Evolutionary conservation across 1,139 yeast species (phyloP), one percentile per base, ranked within the genome.

Genomic region (Yamadazyma sp.): DNA sequence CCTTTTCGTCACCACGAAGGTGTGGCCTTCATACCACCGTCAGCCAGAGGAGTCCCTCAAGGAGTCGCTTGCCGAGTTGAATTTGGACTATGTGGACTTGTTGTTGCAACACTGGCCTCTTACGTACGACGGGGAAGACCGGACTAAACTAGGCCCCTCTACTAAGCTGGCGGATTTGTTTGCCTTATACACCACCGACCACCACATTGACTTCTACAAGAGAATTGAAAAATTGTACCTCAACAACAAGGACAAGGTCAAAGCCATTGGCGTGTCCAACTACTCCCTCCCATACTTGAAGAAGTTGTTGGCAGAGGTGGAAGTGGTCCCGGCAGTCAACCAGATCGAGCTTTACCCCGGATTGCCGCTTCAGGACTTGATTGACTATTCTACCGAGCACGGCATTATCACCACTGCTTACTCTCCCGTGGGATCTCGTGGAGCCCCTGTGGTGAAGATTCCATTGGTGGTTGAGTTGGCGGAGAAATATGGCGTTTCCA

Each of bases 361-460:
- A 71, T 57, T 64, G 42, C 74, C 75, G 1, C 63, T 61, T 36
- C 42, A 61, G 33, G 57, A 64, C 40, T 64, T 70, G 48, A 59
- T 72, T 27, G 59, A 67, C 34, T 69, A 54, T 48, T 60, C 66
- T 46, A 53, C 62, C 24, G 42, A 61, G 28, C 51, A 73, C 24
- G 67, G 61, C 17, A 70, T 84, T 25, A 58, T 70, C 6, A 73
- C 79, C 7, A 85, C 83, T 56, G 89, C 92, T 0, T 86, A 76
- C 58, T 77, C 86, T 4, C 85, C 95, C 11, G 69, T 87, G 47
- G 94, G 86, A 12, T 86, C 86, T 59, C 74, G 90, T 2, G 74
- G 70, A 33, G 78, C 77, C 8, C 57, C 67, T 6, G 61, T 68
- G 5, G 54, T 67, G 43, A 56, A 63, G 37, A 40, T 61, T 14